phyloP scores from a whole-genome alignment of 331 rosid species.

The Telfairia occidentalis region DNA sequence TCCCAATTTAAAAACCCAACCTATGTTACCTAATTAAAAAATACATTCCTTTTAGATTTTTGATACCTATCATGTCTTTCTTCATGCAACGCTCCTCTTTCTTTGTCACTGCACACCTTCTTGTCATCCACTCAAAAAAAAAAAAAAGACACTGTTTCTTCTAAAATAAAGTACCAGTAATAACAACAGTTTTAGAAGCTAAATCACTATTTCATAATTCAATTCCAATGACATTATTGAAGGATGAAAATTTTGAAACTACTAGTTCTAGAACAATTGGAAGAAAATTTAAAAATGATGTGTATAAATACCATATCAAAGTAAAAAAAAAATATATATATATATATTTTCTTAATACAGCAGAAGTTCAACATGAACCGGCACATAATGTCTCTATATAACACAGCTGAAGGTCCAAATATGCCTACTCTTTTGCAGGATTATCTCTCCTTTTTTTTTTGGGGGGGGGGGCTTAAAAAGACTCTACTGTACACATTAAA shows the following conservation, averaged over 20 bases:
- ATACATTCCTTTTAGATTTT: too few relatives aligned
- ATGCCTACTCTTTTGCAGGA: neutral
- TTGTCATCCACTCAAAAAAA: neutral
- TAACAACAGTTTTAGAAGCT: neutral
- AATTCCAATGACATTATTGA: neutral
- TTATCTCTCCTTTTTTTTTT: neutral
- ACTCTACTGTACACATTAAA: neutral
- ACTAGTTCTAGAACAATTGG: neutral
- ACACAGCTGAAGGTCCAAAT: neutral
- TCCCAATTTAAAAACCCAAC: too few relatives aligned
- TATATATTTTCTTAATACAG: neutral
- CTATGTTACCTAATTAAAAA: too few relatives aligned
- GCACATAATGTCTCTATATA: neutral
- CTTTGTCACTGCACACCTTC: too few relatives aligned
- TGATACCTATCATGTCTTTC: too few relatives aligned
- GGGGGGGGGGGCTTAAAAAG: neutral
- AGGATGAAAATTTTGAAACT: neutral
- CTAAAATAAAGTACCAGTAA: too few relatives aligned
- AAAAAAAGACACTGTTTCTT: too few relatives aligned
- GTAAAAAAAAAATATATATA: neutral
- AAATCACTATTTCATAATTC: neutral
- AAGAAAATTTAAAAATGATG: neutral
- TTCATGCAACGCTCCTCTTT: too few relatives aligned
- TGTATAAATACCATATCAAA: neutral
- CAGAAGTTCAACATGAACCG: neutral